phyloP scores from a whole-genome alignment of 2,329 filamentous ascomycete genomes.

The Xylariaceae sp. region DNA sequence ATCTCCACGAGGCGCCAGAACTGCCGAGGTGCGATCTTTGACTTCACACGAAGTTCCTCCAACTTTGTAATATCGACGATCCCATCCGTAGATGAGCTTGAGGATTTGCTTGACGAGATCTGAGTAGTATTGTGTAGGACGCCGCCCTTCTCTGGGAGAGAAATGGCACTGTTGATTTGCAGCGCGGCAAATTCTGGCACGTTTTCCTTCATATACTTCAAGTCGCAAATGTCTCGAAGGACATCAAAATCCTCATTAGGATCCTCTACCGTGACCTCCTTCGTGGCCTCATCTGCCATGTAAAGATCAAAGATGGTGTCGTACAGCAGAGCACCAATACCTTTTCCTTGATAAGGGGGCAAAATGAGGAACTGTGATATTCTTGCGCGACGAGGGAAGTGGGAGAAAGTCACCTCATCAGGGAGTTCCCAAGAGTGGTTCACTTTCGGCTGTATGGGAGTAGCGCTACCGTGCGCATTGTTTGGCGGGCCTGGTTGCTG shows the following conservation, averaged over 20 bases:
- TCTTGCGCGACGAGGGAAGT: slow-evolving; percentile 70
- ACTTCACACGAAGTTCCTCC: slow-evolving; percentile 50
- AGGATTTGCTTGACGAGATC: slow-evolving; percentile 22
- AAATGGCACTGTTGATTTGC: slow-evolving; percentile 47
- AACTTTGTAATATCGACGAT: slow-evolving; percentile 55
- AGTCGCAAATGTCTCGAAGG: slow-evolving; percentile 68
- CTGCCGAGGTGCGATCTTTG: slow-evolving; percentile 72
- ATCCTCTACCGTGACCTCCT: slow-evolving; percentile 89
- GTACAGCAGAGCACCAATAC: slow-evolving; percentile 77
- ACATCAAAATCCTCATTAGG: slow-evolving; percentile 84
- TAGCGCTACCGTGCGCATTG: slow-evolving; percentile 30
- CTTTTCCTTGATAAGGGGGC: slow-evolving; percentile 76
- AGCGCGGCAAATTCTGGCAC: slow-evolving; percentile 53
- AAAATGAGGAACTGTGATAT: slow-evolving; percentile 93
- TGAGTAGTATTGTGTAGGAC: slow-evolving; percentile 27
- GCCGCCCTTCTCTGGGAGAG: slow-evolving; percentile 43
- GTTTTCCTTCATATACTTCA: slow-evolving; percentile 55
- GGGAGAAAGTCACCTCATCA: slow-evolving; percentile 42
- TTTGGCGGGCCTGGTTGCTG: slow-evolving; percentile 42
- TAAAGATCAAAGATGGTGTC: slow-evolving; percentile 68
- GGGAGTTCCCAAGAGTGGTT: slow-evolving; percentile 41
- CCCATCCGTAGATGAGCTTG: slow-evolving; percentile 30
- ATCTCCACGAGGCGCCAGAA: slow-evolving; percentile 71
- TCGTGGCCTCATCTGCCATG: slow-evolving; percentile 59
- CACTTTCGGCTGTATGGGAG: slow-evolving; percentile 17